phyloP scores from a whole-genome alignment of 768 basidiomycete species.

The Boletus reticuloceps region DNA sequence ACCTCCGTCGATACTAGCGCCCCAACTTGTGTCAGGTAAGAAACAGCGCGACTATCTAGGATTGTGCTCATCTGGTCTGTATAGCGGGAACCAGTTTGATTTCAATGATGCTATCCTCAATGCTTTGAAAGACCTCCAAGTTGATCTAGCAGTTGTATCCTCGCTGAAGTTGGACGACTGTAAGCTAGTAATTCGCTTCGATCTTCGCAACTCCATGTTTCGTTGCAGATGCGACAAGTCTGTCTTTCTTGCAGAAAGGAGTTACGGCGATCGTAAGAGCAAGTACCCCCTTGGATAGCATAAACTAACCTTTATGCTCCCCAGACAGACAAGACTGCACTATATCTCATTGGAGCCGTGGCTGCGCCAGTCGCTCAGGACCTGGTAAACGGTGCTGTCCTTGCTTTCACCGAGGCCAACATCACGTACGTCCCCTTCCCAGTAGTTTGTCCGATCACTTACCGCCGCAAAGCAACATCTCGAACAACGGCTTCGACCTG shows the following conservation, averaged over 20 bases:
- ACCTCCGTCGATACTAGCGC: conserved; percentile 50
- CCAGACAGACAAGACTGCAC: conserved; percentile 58
- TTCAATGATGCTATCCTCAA: conserved; percentile 57
- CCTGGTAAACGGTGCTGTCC: conserved; percentile 54
- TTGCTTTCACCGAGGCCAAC: conserved; percentile 56
- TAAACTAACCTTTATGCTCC: conserved; percentile 1
- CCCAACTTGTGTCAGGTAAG: conserved; percentile 59
- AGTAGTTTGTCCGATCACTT: conserved; percentile 43
- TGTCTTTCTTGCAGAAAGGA: conserved; percentile 55
- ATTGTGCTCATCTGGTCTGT: conserved; percentile 6
- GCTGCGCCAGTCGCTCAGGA: conserved; percentile 64
- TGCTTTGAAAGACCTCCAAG: conserved; percentile 56
- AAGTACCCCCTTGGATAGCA: background rate
- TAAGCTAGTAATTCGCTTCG: conserved; percentile 27
- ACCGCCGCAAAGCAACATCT: conserved; percentile 50
- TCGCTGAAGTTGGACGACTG: conserved; percentile 65
- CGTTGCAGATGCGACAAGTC: conserved; percentile 47
- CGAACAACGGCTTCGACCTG: conserved; percentile 62
- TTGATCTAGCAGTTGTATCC: conserved; percentile 55
- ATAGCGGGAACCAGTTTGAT: conserved; percentile 66
- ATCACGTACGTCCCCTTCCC: conserved; percentile 43
- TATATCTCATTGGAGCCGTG: conserved; percentile 71
- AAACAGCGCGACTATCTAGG: background rate
- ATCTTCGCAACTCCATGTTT: conserved; percentile 1
- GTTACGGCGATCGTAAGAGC: conserved; percentile 52